Evolutionary conservation across 2,329 filamentous ascomycete species (phyloP).

Genomic region (Nectriaceae sp.): DNA sequence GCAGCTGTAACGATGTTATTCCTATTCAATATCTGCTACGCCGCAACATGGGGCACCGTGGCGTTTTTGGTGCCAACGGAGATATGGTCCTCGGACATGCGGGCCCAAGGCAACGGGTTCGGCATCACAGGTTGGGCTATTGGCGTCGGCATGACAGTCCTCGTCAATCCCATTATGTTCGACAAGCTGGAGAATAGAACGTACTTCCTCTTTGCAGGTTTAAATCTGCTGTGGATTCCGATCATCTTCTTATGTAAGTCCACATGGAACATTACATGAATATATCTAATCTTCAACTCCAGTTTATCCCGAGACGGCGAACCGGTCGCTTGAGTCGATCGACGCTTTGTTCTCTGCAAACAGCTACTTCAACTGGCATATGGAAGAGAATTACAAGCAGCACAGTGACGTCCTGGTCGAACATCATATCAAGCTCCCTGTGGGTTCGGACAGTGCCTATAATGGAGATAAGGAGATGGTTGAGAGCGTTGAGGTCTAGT

Average conservation of each 20-base stretch:
- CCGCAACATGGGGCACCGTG: constrained; percentile 25
- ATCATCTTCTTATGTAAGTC: constrained; percentile 23
- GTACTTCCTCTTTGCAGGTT: constrained; percentile 52
- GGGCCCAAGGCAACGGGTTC: constrained; percentile 61
- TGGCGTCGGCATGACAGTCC: constrained; percentile 54
- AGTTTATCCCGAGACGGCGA: constrained; percentile 26
- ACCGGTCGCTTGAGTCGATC: constrained; percentile 29
- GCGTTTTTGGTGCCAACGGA: constrained; percentile 39
- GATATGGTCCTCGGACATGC: constrained; percentile 57
- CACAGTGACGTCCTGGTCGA: neutral
- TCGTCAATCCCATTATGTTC: constrained; percentile 57
- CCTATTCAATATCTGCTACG: neutral
- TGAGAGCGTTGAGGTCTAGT: neutral
- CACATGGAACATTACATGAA: no score
- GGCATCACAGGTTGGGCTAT: constrained; percentile 61
- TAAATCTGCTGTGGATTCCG: constrained; percentile 53
- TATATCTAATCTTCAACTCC: constrained; percentile 23
- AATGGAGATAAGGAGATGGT: neutral
- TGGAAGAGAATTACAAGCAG: constrained; percentile 35
- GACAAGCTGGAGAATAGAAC: constrained; percentile 46
- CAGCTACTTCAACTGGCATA: constrained; percentile 38
- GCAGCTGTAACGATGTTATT: neutral
- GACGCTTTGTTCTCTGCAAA: constrained; percentile 44
- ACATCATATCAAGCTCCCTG: neutral
- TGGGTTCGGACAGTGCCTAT: neutral